Evolutionary conservation across 345 rosid species (phyloP).

Genomic region (Cardamine occulta): DNA sequence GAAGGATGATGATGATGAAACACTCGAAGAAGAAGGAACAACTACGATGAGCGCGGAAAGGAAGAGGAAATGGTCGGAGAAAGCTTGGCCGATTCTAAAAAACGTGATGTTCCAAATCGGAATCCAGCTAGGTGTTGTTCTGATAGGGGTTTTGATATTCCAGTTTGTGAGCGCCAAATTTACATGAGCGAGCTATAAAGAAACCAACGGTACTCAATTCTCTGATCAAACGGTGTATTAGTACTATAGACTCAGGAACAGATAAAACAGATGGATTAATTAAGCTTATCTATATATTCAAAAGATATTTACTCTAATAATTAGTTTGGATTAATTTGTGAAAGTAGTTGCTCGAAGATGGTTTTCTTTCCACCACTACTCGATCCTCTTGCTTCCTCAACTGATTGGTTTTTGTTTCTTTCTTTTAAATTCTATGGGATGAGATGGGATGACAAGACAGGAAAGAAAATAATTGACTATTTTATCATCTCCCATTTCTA

Average conservation of each 20-base stretch:
- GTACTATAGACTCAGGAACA: background rate
- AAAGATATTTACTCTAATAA: background rate
- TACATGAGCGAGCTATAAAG: constrained; percentile 29
- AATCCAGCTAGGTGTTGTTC: constrained; percentile 43
- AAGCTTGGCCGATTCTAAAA: constrained; percentile 38
- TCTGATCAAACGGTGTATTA: background rate
- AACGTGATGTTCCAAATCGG: constrained; percentile 41
- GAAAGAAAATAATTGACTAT: background rate
- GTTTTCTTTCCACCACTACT: background rate
- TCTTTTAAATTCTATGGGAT: background rate
- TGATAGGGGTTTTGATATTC: constrained; percentile 35
- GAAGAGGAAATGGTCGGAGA: constrained; percentile 38
- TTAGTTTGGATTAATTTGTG: background rate
- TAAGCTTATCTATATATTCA: background rate
- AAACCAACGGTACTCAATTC: constrained; percentile 11
- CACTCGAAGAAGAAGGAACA: constrained; percentile 24
- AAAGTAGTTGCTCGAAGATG: background rate
- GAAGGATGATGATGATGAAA: constrained; percentile 29
- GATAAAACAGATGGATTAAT: background rate
- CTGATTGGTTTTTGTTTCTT: background rate
- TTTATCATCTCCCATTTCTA: background rate
- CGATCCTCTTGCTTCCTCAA: background rate
- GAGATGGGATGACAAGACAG: background rate
- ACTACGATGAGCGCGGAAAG: constrained; percentile 8
- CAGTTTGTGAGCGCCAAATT: constrained; percentile 32